Evolutionary conservation across 257 asterid species (phyloP), one percentile per base, ranked within the genome.

Genomic region (Ballota nigra): DNA sequence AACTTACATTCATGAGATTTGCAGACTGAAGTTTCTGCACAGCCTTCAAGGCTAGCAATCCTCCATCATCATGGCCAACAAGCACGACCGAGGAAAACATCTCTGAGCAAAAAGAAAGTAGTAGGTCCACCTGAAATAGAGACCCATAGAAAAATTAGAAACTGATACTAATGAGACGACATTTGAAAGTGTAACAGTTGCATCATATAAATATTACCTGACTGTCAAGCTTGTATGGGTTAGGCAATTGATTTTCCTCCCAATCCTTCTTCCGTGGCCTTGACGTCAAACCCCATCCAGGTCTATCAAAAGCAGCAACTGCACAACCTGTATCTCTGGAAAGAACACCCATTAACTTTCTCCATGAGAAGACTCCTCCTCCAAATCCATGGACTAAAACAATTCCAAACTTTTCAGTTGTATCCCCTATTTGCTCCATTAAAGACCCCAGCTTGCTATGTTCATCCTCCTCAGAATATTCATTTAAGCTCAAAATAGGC

Each of bases 201-300:
- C 75, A 52, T 71, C 49, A 23, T 60, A 22, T 19, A 26, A 11
- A 53, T 55, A 52, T 52, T 33, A 86, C 97, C 96, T 92, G 98
- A 83, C 77, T 83, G 66, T 90, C 98, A 79, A 92, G 80, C 87
- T 81, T 86, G 89, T 91, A 94, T 20, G 99, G 97, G 81, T 94
- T 94, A 76, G 85, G 80, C 53, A 82, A 82, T 22, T 88, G 86
- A 68, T 86, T 88, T 75, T 86, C 97, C 84, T 89, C 95, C 99
- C 96, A 94, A 61, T 89, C 99, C 82, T 82, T 89, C 66, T 82
- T 80, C 10, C 84, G 77, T 65, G 97, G 97, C 81, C 99, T 87
- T 59, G 99, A 94, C 18, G 99, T 91, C 83, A 94, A 75, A 72
- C 99, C 97, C 96, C 99, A 94, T 51, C 99, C 99, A 64, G 99